phyloP scores from a whole-genome alignment of 164 flowering plant species.

The Aristolochia californica region DNA sequence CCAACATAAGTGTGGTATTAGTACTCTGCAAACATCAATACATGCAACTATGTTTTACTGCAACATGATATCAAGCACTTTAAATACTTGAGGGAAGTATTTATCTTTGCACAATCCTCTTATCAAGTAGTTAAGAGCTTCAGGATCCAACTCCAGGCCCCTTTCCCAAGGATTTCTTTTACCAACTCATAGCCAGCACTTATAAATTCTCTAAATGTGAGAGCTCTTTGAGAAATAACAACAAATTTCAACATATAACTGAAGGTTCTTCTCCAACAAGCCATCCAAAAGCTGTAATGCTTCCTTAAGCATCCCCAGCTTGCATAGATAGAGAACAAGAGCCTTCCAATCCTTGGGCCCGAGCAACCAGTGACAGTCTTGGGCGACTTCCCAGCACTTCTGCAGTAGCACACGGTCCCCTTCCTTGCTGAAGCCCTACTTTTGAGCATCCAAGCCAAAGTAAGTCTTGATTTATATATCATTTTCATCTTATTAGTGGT shows the following conservation, averaged over 20 bases:
- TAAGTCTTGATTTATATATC: slow-evolving; percentile 15
- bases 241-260: slow-evolving; percentile 19
- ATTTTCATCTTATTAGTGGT: slow-evolving; percentile 35
- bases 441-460: slow-evolving; percentile 40
- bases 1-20: slow-evolving; percentile 43
- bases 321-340: slow-evolving; percentile 35
- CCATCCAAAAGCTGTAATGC: slow-evolving; percentile 41
- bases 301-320: slow-evolving; percentile 35
- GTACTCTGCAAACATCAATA: slow-evolving; percentile 19
- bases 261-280: slow-evolving; percentile 22
- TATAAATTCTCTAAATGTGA: slow-evolving; percentile 35
- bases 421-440: slow-evolving; percentile 28
- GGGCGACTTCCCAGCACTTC: slow-evolving; percentile 37
- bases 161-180: slow-evolving; percentile 29
- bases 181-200: slow-evolving; percentile 25
- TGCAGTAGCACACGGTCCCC: slow-evolving; percentile 24
- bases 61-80: slow-evolving; percentile 29
- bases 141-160: slow-evolving; percentile 24
- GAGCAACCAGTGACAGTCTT: slow-evolving; percentile 46
- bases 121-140: slow-evolving; percentile 33
- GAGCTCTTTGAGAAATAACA: slow-evolving; percentile 38
- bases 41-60: slow-evolving; percentile 22
- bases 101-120: slow-evolving; percentile 50
- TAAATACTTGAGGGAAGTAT: slow-evolving; percentile 32
- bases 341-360: slow-evolving; percentile 24